These are phyloP conservation scores for Paraconiothyrium brasiliense DNA, from an alignment of 2,329 filamentous ascomycete genomes.

Conservation along the genomic window DNA sequence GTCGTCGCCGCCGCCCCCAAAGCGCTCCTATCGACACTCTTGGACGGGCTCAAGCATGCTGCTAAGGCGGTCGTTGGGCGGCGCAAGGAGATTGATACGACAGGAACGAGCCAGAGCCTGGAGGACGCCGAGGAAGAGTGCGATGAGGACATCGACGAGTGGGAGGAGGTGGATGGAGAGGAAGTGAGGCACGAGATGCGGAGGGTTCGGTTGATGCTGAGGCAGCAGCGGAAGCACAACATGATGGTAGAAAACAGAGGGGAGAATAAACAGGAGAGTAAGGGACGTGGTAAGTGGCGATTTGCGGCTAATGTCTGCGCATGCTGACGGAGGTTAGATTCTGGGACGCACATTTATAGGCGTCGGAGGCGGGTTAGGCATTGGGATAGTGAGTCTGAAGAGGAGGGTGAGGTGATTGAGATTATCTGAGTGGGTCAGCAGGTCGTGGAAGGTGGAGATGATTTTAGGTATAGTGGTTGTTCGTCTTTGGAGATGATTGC, in stretches of 20 bases:
- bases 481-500: not conserved
- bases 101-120: not conserved
- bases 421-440: not conserved
- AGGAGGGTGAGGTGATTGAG: slow-evolving; percentile 3
- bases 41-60: not conserved
- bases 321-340: not conserved
- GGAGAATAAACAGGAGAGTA: not conserved
- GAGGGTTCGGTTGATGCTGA: not conserved
- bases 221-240: not conserved
- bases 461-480: not conserved
- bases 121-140: not conserved
- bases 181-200: not conserved
- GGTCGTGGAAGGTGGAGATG: not conserved
- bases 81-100: not conserved
- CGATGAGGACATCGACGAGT: not conserved
- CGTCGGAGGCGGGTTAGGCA: not conserved
- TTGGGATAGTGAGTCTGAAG: not conserved
- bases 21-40: not conserved
- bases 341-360: not conserved
- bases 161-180: not conserved
- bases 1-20: not conserved
- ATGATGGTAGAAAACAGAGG: not conserved
- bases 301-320: too few species aligned
- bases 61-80: not conserved
- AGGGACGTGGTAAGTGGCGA: not conserved